These are phyloP conservation scores for Hypericum perforatum DNA, from an alignment of 345 rosid genomes.

Conservation along the genomic window DNA sequence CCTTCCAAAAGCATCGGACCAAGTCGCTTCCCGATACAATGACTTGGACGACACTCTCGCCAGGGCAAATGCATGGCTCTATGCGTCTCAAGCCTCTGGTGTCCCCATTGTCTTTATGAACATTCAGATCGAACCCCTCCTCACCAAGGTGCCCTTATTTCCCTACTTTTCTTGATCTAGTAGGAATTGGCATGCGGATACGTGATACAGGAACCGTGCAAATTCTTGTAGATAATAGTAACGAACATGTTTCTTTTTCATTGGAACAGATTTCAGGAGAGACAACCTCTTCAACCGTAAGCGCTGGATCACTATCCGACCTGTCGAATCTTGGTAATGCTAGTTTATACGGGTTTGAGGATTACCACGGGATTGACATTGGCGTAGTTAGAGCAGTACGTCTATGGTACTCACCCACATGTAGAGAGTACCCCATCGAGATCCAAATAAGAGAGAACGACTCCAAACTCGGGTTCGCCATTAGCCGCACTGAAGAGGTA, in stretches of 20 bases:
- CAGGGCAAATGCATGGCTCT: slow-evolving; percentile 82
- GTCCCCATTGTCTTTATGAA: slow-evolving; percentile 80
- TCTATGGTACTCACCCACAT: slow-evolving; percentile 81
- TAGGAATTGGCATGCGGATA: no score
- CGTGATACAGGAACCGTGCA: no score
- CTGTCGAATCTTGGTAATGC: slow-evolving; percentile 60
- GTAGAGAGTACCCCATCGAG: slow-evolving; percentile 56
- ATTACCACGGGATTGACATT: slow-evolving; percentile 91
- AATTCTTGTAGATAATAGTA: no score
- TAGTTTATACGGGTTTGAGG: slow-evolving; percentile 95
- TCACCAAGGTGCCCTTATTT: slow-evolving; percentile 61
- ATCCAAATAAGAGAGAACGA: slow-evolving; percentile 66
- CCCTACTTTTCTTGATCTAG: neutral
- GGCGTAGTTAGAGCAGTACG: slow-evolving; percentile 94
- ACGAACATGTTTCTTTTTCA: neutral
- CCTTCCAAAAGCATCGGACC: slow-evolving; percentile 82
- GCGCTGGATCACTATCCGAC: slow-evolving; percentile 73
- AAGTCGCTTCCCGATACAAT: slow-evolving; percentile 62
- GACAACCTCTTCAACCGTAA: slow-evolving; percentile 79
- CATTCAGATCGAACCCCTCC: slow-evolving; percentile 86
- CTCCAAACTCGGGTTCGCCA: slow-evolving; percentile 84
- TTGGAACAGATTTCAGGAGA: slow-evolving; percentile 84
- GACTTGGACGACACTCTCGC: slow-evolving; percentile 94
- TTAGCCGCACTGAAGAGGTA: slow-evolving; percentile 98
- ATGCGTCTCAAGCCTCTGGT: slow-evolving; percentile 67